Evolutionary conservation across 495 filamentous ascomycete genomes (phyloP).

Genomic region (Penicillium turbatum): DNA sequence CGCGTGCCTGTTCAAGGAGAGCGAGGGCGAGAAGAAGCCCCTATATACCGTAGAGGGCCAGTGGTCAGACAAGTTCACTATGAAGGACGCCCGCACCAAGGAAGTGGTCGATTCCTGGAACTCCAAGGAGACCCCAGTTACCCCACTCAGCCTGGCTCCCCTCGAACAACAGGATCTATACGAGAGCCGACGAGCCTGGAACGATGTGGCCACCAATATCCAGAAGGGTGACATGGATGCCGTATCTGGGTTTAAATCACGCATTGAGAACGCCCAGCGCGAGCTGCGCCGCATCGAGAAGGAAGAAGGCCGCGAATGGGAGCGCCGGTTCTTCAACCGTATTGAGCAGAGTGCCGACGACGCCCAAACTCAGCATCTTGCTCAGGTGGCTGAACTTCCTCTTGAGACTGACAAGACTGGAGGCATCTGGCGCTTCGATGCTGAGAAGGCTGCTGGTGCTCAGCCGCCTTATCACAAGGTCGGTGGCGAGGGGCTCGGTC

Average conservation of each 20-base stretch:
- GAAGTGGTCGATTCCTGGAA: slow-evolving; percentile 66
- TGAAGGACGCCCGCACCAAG: slow-evolving; percentile 69
- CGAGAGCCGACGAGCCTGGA: slow-evolving; percentile 86
- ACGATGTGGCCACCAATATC: slow-evolving; percentile 76
- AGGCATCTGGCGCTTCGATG: slow-evolving; percentile 84
- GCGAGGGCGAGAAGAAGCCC: slow-evolving; percentile 71
- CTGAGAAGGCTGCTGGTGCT: slow-evolving; percentile 52
- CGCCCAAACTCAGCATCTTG: slow-evolving; percentile 54
- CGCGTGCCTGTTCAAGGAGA: slow-evolving; percentile 67
- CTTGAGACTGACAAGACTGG: slow-evolving; percentile 76
- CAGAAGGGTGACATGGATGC: slow-evolving; percentile 76
- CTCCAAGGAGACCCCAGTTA: slow-evolving; percentile 55
- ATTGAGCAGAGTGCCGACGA: slow-evolving; percentile 48
- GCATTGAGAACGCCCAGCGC: slow-evolving; percentile 89
- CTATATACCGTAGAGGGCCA: slow-evolving; percentile 85
- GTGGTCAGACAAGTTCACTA: slow-evolving; percentile 82
- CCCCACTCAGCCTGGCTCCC: slow-evolving; percentile 66
- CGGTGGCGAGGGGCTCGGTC: slow-evolving; percentile 39
- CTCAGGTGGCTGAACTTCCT: slow-evolving; percentile 49
- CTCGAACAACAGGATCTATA: slow-evolving; percentile 79
- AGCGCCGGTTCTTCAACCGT: slow-evolving; percentile 75
- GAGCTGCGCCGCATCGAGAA: slow-evolving; percentile 78
- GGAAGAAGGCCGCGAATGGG: slow-evolving; percentile 73
- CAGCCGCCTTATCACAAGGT: slow-evolving; percentile 41
- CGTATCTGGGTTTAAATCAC: slow-evolving; percentile 70